phyloP scores from a whole-genome alignment of 495 filamentous ascomycete species.

The Neurospora sp. region DNA sequence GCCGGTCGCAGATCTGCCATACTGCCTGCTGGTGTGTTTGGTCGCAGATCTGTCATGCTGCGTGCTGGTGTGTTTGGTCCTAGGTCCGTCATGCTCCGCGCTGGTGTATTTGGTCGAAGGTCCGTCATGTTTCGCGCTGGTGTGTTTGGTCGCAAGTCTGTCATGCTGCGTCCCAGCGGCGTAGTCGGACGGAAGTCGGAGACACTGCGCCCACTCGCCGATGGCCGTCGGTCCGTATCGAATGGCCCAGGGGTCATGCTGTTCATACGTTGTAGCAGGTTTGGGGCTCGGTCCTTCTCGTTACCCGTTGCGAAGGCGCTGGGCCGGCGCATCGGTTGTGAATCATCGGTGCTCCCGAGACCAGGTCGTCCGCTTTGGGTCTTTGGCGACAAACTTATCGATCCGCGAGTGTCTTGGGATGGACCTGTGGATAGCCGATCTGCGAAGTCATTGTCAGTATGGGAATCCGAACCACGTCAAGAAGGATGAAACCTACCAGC shows the following conservation, averaged over 20 bases:
- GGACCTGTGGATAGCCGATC: slow-evolving; percentile 51
- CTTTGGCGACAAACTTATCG: slow-evolving; percentile 47
- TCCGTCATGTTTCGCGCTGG: neutral
- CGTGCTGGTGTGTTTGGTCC: too few species aligned
- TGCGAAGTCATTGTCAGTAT: slow-evolving; percentile 28
- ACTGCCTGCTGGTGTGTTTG: neutral
- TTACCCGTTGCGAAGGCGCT: slow-evolving; percentile 15
- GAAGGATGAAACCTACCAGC: slow-evolving; percentile 39
- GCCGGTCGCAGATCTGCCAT: slow-evolving; percentile 2
- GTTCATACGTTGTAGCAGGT: slow-evolving; percentile 49
- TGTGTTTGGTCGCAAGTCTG: neutral
- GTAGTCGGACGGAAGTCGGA: neutral
- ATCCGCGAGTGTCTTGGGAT: slow-evolving; percentile 49
- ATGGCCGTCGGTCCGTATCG: slow-evolving; percentile 29
- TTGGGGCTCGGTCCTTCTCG: slow-evolving; percentile 37
- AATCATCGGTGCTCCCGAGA: slow-evolving; percentile 25
- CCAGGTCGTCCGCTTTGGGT: slow-evolving; percentile 32
- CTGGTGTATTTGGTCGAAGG: neutral
- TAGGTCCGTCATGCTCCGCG: neutral
- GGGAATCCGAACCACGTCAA: neutral
- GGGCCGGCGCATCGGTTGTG: slow-evolving; percentile 8
- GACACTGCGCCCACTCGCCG: slow-evolving; percentile 14
- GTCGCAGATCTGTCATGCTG: neutral
- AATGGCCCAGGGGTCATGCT: slow-evolving; percentile 59
- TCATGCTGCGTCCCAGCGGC: neutral